phyloP scores from a whole-genome alignment of 1,284 basidiomycete genomes.

The Rhodotorula sp. region DNA sequence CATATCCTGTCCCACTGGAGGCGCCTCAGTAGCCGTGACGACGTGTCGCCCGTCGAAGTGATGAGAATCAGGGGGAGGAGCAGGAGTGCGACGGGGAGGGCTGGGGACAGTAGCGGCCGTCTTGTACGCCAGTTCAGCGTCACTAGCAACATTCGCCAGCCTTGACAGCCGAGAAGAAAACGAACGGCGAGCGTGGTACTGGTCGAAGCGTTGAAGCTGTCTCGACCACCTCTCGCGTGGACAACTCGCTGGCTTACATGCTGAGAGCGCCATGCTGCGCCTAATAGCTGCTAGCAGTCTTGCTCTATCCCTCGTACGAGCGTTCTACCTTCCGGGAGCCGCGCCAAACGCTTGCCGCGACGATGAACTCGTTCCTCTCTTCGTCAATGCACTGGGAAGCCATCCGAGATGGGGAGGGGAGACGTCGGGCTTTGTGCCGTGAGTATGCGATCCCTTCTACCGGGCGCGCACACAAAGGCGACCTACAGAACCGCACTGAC shows the following conservation, averaged over 20 bases:
- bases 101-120: too few relatives aligned
- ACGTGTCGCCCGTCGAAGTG: too few relatives aligned
- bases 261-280: neutral
- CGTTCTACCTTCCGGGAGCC: constrained; percentile 49
- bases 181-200: neutral
- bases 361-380: constrained; percentile 49
- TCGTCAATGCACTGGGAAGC: constrained; percentile 46
- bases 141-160: neutral
- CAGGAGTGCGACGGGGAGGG: neutral
- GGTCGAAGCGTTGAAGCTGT: neutral
- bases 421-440: neutral
- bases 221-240: neutral
- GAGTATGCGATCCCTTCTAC: neutral
- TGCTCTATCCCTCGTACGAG: neutral
- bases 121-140: neutral
- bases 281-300: too few relatives aligned
- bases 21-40: too few relatives aligned
- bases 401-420: constrained; percentile 5
- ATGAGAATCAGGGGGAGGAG: neutral
- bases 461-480: too few relatives aligned
- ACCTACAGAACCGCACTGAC: neutral
- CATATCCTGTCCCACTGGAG: too few relatives aligned
- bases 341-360: constrained; percentile 48
- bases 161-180: neutral
- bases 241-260: neutral